A percentile compares a stretch with the other conserved stretches of the same genome.
These are phyloP conservation scores for Phytophthora hibernalis DNA, from an alignment of 352 stramenopile species.

Conservation along the genomic window DNA sequence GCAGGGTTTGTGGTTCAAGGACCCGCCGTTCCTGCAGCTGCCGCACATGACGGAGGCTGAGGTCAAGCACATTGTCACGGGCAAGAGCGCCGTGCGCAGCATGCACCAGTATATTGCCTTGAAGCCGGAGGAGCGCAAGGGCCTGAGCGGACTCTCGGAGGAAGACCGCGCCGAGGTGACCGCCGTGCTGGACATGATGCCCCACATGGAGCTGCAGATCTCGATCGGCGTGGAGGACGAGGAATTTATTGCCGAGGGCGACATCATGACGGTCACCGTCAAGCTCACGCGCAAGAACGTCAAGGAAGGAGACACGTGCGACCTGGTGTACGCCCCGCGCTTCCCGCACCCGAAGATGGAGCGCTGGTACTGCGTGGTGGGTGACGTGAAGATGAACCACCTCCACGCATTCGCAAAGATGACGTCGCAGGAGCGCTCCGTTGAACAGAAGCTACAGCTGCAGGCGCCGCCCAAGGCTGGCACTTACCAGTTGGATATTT, in stretches of 20 bases:
- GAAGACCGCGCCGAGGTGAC: conserved; percentile 94
- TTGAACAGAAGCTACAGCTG: conserved; percentile 95
- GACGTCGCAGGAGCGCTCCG: conserved; percentile 87
- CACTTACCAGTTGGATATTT: conserved; percentile 97
- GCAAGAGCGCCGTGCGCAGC: conserved; percentile 92
- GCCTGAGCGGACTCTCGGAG: conserved; percentile 91
- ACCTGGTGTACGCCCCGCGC: conserved; percentile 95
- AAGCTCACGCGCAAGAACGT: conserved; percentile 97
- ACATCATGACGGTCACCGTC: conserved; percentile 98
- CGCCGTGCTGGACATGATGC: conserved; percentile 94
- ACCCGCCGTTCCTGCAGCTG: conserved; percentile 92
- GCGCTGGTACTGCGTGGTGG: conserved; percentile 97
- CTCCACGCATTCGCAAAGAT: conserved; percentile 98
- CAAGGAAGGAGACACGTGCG: conserved; percentile 93
- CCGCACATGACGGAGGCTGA: conserved; percentile 91
- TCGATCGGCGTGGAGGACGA: conserved; percentile 92
- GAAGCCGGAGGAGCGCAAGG: conserved; percentile 93
- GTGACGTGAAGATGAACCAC: conserved; percentile 94
- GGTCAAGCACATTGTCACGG: conserved; percentile 92
- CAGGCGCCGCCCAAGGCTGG: conserved; percentile 94
- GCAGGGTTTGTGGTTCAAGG: conserved; percentile 96
- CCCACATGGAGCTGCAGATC: conserved; percentile 93
- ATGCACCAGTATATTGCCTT: conserved; percentile 96
- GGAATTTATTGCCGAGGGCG: conserved; percentile 97
- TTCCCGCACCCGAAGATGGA: conserved; percentile 97